Conservation (phyloP, 139 green algal species). For the Gonium pectorale region DNA sequence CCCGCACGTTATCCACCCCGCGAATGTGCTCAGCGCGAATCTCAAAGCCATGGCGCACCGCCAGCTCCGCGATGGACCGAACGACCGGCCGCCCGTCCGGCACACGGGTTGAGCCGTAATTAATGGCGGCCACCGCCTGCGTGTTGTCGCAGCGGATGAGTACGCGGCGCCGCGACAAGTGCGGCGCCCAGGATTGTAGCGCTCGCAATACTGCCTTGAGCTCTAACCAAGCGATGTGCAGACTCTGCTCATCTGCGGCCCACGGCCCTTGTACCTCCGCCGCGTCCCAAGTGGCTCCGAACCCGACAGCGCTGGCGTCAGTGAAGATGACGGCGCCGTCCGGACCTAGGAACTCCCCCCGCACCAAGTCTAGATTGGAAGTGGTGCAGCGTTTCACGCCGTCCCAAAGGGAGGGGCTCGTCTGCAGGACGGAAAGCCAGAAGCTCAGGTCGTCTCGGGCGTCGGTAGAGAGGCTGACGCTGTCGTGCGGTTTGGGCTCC, state of each 20-base stretch:
- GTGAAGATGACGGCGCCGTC: conserved; percentile 20
- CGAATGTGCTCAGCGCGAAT: conserved; percentile 1
- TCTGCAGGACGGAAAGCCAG: not conserved
- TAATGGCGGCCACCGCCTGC: conserved; percentile 15
- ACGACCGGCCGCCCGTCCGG: not conserved
- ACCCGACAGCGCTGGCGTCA: conserved; percentile 14
- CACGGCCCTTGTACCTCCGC: not conserved
- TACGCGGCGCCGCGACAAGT: not conserved
- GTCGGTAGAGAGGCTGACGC: not conserved
- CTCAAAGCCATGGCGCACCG: not conserved
- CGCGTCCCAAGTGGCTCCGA: not conserved
- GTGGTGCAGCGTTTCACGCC: not conserved
- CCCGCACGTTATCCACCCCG: conserved; percentile 4
- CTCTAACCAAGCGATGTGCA: conserved; percentile 29
- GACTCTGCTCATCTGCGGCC: not conserved
- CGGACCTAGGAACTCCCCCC: not conserved
- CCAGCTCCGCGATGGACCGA: not conserved
- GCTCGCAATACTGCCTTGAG: conserved; percentile 8
- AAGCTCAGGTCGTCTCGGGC: not conserved
- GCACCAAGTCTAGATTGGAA: conserved; percentile 1
- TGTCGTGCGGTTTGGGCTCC: no score
- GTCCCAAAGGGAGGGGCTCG: not conserved
- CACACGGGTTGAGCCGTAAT: not conserved
- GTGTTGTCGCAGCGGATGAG: conserved; percentile 34
- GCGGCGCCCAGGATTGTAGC: not conserved